Conservation (phyloP, 2,329 filamentous ascomycete genomes). For the Periconia digitata region DNA sequence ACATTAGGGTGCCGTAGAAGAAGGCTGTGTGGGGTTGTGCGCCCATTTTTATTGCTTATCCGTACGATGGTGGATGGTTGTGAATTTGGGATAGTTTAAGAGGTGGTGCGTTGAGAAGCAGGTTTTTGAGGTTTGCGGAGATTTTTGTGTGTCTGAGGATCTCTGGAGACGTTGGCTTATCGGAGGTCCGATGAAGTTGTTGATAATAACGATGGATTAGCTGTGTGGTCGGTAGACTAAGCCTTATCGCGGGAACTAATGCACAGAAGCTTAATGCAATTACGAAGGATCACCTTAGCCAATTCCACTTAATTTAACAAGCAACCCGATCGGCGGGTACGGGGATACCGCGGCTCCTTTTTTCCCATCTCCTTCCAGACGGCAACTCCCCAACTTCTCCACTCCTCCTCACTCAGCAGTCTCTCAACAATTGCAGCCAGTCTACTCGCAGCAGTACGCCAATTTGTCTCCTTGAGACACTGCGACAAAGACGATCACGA, state of each 20-base stretch:
- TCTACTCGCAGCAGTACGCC: neutral
- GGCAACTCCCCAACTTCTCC: neutral
- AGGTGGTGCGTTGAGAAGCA: too few species aligned
- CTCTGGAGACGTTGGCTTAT: too few species aligned
- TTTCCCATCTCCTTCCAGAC: neutral
- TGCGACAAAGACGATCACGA: neutral
- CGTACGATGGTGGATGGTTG: too few species aligned
- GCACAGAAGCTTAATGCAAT: neutral
- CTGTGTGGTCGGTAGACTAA: too few species aligned
- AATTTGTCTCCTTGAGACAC: neutral
- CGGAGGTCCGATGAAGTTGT: too few species aligned
- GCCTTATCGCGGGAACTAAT: slow-evolving; percentile 2
- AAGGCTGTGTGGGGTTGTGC: slow-evolving; percentile 60
- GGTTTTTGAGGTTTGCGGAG: neutral
- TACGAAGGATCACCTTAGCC: neutral
- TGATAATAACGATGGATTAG: too few species aligned
- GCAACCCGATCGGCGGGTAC: slow-evolving; percentile 7
- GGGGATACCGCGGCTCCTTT: slow-evolving; percentile 10
- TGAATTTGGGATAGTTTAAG: too few species aligned
- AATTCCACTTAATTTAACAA: neutral
- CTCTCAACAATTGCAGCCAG: neutral
- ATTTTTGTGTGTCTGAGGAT: too few species aligned
- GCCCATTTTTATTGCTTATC: too few species aligned
- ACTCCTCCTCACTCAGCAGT: neutral
- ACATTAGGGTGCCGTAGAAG: slow-evolving; percentile 78